These are phyloP conservation scores for Strobilomyces confusus DNA, from an alignment of 768 basidiomycete genomes.

Conservation along the genomic window DNA sequence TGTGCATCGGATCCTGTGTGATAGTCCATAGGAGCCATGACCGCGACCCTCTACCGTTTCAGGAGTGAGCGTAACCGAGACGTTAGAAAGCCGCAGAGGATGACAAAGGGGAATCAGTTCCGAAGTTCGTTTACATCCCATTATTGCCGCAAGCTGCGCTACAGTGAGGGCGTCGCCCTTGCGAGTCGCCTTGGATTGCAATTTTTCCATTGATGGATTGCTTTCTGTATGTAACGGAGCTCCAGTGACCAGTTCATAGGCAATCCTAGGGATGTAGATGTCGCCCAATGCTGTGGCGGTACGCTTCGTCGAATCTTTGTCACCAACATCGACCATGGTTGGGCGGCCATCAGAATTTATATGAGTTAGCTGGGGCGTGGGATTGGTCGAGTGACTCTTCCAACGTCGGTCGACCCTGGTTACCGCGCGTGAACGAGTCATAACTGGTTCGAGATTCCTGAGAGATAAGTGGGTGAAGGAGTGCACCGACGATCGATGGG, in stretches of 20 bases:
- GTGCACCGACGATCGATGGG: conserved; percentile 2
- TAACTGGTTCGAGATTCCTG: neutral
- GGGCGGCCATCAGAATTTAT: conserved; percentile 67
- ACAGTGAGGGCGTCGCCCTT: conserved; percentile 74
- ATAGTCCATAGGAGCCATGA: conserved; percentile 9
- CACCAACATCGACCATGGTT: conserved; percentile 78
- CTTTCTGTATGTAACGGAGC: conserved; percentile 3
- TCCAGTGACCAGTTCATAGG: conserved; percentile 59
- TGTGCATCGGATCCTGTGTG: conserved; percentile 54
- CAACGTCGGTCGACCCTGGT: conserved; percentile 20
- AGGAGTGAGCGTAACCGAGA: conserved; percentile 59
- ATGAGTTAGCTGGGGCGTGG: conserved; percentile 52
- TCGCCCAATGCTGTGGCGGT: conserved; percentile 71
- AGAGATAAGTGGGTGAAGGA: neutral
- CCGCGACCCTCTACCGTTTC: conserved; percentile 26
- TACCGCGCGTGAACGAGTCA: neutral
- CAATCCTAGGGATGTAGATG: conserved; percentile 62
- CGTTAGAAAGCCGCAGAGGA: conserved; percentile 67
- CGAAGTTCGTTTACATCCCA: conserved; percentile 81
- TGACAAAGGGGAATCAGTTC: conserved; percentile 87
- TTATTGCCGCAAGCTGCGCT: conserved; percentile 82
- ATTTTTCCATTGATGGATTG: conserved; percentile 26
- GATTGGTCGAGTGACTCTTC: conserved; percentile 14
- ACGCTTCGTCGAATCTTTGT: conserved; percentile 59
- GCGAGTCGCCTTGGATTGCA: conserved; percentile 46